phyloP scores from a whole-genome alignment of 345 rosid genomes.

The Citrus unshiu region DNA sequence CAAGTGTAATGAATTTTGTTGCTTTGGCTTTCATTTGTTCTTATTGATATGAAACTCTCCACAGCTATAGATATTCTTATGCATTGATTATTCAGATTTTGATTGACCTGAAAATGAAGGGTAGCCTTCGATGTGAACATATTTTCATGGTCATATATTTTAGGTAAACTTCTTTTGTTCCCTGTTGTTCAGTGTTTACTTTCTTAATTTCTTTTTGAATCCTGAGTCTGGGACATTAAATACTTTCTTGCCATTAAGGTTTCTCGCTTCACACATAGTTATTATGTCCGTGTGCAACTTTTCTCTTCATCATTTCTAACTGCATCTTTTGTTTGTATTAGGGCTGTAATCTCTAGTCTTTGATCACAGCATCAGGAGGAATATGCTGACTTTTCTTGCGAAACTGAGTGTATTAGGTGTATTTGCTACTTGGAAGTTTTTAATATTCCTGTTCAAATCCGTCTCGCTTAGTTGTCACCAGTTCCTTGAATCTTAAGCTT shows the following conservation, averaged over 20 bases:
- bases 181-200: background rate
- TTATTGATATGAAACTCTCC: background rate
- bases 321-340: conserved; percentile 16
- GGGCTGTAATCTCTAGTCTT: conserved; percentile 27
- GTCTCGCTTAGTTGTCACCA: background rate
- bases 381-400: background rate
- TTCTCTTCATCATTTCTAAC: conserved; percentile 15
- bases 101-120: background rate
- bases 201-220: background rate
- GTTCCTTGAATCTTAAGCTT: background rate
- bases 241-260: background rate
- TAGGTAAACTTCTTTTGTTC: background rate
- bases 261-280: background rate
- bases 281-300: background rate
- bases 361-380: conserved; percentile 6
- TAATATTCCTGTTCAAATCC: background rate
- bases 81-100: no score
- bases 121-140: background rate
- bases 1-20: background rate
- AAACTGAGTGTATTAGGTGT: background rate
- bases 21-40: background rate
- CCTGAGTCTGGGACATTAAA: background rate
- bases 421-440: background rate
- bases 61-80: background rate
- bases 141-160: background rate